A percentile compares a stretch with the other conserved stretches of the same genome.
Conservation (phyloP, 768 basidiomycete genomes). For the Mycena belliarum region DNA sequence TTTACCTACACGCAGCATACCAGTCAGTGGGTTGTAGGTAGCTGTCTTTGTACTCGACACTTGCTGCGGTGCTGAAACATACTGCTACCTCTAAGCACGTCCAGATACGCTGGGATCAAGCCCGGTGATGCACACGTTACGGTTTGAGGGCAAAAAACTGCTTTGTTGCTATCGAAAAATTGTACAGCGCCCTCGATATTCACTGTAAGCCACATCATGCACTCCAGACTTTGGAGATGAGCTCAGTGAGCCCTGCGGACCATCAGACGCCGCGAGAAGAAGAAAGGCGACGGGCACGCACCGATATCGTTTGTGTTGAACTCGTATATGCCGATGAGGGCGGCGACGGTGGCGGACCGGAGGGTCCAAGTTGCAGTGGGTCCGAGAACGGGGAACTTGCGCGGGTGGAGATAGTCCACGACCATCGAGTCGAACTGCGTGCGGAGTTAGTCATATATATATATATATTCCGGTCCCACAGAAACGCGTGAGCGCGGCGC, state of each 20-base stretch:
- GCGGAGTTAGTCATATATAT: neutral
- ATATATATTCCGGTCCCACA: too few relatives aligned
- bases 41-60: too few relatives aligned
- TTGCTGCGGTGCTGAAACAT: too few relatives aligned
- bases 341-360: constrained; percentile 74
- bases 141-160: too few relatives aligned
- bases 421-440: constrained; percentile 71
- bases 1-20: too few relatives aligned
- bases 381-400: constrained; percentile 90
- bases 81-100: too few relatives aligned
- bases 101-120: too few relatives aligned
- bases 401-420: constrained; percentile 89
- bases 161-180: too few relatives aligned
- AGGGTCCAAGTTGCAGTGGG: constrained; percentile 72
- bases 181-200: too few relatives aligned
- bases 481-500: constrained; percentile 26
- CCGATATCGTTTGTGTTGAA: constrained; percentile 99
- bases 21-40: too few relatives aligned
- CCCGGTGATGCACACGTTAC: too few relatives aligned
- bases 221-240: constrained; percentile 19
- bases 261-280: neutral
- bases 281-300: constrained; percentile 39
- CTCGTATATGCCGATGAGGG: constrained; percentile 90
- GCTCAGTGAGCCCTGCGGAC: constrained; percentile 21
- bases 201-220: constrained; percentile 1